Evolutionary conservation across 768 basidiomycete species (phyloP), one percentile per base, ranked within the genome.

Genomic region (Suillus bovinus): DNA sequence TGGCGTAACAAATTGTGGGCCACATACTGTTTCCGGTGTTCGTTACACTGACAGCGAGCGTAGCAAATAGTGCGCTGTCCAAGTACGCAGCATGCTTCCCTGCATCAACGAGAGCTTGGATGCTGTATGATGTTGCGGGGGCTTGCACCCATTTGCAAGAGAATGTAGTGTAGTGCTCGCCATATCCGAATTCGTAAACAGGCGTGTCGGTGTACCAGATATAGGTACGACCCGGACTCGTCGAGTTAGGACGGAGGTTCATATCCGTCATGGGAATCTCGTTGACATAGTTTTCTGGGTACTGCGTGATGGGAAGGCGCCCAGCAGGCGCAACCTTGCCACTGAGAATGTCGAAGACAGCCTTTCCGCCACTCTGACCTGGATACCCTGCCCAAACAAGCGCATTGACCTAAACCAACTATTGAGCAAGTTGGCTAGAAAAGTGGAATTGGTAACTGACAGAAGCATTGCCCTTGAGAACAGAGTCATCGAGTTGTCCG

Each of bases 201-300:
- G 84, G 80, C 17, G 76, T 76, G 16, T 78, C 82, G 27, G 74
- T 77, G 73, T 79, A 85, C 84, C 84, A 87, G 64, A 80, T 83
- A 72, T 86, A 86, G 10, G 84, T 85, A 38, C 84, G 78, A 13
- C 84, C 84, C 0, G 85, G 84, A 64, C 79, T 82, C 53, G 75
- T 76, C 34, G 71, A 65, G 66, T 76, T 80, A 8, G 84, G 82
- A 24, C 81, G 83, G 41, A 86, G 71, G 2, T 69, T 75, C 84
- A 86, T 86, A 71, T 86, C 81, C 6, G 84, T 85, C 84, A 86
- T 85, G 2, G 76, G 76, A 20, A 86, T 76, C 64, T 80, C 72
- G 59, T 79, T 68, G 17, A 79, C 75, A 68, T 82, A 86, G 63
- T 68, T 74, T 16, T 79, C 78, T 11, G 83, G 82, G 68, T 86